Evolutionary conservation across 2,329 filamentous ascomycete genomes (phyloP), one percentile per base, ranked within the genome.

Genomic region (Paraphoma sp.): DNA sequence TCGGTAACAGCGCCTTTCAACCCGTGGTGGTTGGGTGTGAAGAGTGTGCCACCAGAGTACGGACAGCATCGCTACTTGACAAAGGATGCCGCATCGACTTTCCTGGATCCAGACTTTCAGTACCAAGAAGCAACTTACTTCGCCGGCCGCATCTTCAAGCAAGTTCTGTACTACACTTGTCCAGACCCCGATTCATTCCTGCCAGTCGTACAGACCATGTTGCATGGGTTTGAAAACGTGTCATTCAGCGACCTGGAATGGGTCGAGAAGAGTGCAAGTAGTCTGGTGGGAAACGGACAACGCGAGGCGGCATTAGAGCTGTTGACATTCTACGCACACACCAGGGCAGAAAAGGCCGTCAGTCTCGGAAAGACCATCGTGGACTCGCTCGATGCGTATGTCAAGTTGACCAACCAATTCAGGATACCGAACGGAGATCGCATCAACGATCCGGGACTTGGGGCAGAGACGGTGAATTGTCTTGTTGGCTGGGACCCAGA

Each of bases 11-110:
- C 73, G 9, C 72, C 73, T 1, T 76, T 74, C 60, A 62, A 65
- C 11, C 73, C 72, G 1, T 75, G 72, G 69, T 76, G 72, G 72
- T 54, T 76, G 2, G 74, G 74, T 14, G 74, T 75, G 0, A 61
- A 65, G 17, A 63, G 58, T 4, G 57, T 76, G 0, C 70, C 68
- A 6, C 63, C 72, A 0, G 71, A 75, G 53, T 75, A 69, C 31
- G 71, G 66, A 2, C 65, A 74, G 17, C 74, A 76, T 55, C 71
- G 74, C 33, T 76, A 76, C 33, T 56, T 76, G 42, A 75, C 72
- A 8, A 71, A 71, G 29, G 71, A 69, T 16, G 72, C 74, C 4
- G 67, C 71, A 1, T 69, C 67, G 16, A 70, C 69, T 0, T 76
- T 75, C 43, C 57, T 76, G 14, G 69, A 75, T 30, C 61, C 69